phyloP scores from a whole-genome alignment of 2,329 filamentous ascomycete genomes.

The Leptographium galeiforme region DNA sequence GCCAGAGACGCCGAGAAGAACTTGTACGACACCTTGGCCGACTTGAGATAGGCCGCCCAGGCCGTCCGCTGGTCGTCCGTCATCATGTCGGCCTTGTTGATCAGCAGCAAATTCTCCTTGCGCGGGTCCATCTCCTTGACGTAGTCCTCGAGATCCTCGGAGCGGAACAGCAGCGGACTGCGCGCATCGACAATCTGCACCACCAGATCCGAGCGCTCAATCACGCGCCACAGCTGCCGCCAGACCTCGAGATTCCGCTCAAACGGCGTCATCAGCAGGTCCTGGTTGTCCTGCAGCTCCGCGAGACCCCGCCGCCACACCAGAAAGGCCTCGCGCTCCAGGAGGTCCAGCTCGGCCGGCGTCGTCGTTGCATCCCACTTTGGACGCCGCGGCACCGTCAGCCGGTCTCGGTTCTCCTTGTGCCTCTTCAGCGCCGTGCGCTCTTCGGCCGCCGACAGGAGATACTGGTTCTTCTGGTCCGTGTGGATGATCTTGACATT shows the following conservation, averaged over 20 bases:
- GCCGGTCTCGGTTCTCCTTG: slow-evolving; percentile 58
- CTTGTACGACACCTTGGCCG: slow-evolving; percentile 72
- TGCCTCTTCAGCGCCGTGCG: slow-evolving; percentile 67
- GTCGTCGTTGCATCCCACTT: slow-evolving; percentile 82
- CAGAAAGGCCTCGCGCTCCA: slow-evolving; percentile 69
- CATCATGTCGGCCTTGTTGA: slow-evolving; percentile 99
- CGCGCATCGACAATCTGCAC: slow-evolving; percentile 97
- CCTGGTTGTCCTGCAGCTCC: slow-evolving; percentile 84
- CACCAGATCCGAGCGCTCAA: slow-evolving; percentile 87
- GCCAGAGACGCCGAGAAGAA: slow-evolving; percentile 94
- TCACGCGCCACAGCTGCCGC: slow-evolving; percentile 95
- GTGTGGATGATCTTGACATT: slow-evolving; percentile 98
- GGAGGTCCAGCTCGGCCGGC: slow-evolving; percentile 61
- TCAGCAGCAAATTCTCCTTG: slow-evolving; percentile 83
- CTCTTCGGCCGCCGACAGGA: slow-evolving; percentile 78
- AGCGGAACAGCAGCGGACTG: slow-evolving; percentile 87
- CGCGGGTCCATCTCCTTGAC: slow-evolving; percentile 81
- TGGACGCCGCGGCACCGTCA: slow-evolving; percentile 84
- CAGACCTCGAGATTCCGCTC: slow-evolving; percentile 96
- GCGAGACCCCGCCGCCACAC: slow-evolving; percentile 84
- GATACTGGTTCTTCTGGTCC: slow-evolving; percentile 89
- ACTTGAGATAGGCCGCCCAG: slow-evolving; percentile 80
- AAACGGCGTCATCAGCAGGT: slow-evolving; percentile 93
- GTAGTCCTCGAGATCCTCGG: slow-evolving; percentile 83
- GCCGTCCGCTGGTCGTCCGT: slow-evolving; percentile 64